phyloP scores from a whole-genome alignment of 1,284 basidiomycete species.

The Calocybe gambosa region DNA sequence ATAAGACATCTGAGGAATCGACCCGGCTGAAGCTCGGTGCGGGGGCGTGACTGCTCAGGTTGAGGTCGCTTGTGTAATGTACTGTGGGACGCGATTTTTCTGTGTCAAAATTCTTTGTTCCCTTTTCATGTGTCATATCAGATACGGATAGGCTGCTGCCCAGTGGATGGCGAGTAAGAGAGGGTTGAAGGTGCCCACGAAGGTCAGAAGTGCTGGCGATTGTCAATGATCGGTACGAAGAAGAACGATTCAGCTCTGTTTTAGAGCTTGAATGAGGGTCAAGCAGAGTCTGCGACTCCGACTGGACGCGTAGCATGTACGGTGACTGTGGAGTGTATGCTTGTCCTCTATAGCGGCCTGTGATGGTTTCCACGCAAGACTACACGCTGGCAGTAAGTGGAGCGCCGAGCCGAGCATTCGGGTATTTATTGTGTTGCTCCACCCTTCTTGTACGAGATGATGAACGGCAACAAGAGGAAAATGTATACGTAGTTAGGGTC shows the following conservation, averaged over 20 bases:
- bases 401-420: no score
- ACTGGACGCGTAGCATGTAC: neutral
- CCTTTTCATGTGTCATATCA: conserved; percentile 4
- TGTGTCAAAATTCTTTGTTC: conserved; percentile 4
- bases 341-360: neutral
- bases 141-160: neutral
- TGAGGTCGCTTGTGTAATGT: conserved; percentile 46
- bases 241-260: conserved; percentile 11
- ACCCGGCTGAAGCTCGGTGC: conserved; percentile 16
- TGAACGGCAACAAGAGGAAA: no score
- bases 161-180: conserved; percentile 17
- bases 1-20: conserved; percentile 24
- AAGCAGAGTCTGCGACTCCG: neutral
- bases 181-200: conserved; percentile 17
- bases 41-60: conserved; percentile 16
- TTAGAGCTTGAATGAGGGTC: conserved; percentile 11
- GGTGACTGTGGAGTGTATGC: neutral
- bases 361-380: conserved; percentile 10
- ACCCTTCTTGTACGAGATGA: no score
- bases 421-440: no score
- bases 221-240: conserved; percentile 18
- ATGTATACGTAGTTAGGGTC: no score
- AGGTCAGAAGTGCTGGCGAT: conserved; percentile 17
- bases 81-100: conserved; percentile 31
- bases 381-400: neutral